Evolutionary conservation across 2,329 filamentous ascomycete species (phyloP), one percentile per base, ranked within the genome.

Genomic region (Teratosphaeria epicoccoides): DNA sequence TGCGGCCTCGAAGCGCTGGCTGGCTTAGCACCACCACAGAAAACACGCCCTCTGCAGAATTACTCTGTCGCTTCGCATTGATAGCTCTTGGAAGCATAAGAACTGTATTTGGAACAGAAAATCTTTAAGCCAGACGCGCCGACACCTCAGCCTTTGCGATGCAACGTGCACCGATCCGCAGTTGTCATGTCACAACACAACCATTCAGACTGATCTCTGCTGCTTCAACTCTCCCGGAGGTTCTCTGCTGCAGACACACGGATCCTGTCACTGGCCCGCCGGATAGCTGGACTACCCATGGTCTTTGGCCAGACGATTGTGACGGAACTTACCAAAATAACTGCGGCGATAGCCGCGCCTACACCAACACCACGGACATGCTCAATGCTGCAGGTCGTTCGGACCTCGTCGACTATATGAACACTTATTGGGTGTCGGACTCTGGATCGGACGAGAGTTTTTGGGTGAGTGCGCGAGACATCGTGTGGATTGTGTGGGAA

Each of bases 201-300:
- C 80, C 3, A 68, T 70, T 5, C 76, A 79, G 17, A 66, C 74
- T 48, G 75, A 88, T 61, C 77, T 82, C 6, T 89, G 86, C 71
- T 89, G 86, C 70, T 85, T 88, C 71, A 85, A 85, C 62, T 75
- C 79, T 22, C 85, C 85, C 0, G 81, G 84, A 4, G 86, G 86
- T 6, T 79, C 86, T 55, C 70, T 89, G 45, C 74, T 88, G 4
- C 79, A 81, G 66, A 88, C 86, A 89, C 62, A 78, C 80, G 0
- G 65, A 77, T 52, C 84, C 84, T 1, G 71, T 76, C 1, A 77
- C 80, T 5, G 84, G 86, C 0, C 84, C 85, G 2, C 69, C 68
- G 46, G 78, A 87, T 63, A 82, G 80, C 5, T 90, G 84, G 85
- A 88, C 84, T 1, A 77, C 88, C 40, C 85, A 88, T 63, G 84